Evolutionary conservation across 1,284 basidiomycete species (phyloP).

Genomic region (Mycena citricolor): DNA sequence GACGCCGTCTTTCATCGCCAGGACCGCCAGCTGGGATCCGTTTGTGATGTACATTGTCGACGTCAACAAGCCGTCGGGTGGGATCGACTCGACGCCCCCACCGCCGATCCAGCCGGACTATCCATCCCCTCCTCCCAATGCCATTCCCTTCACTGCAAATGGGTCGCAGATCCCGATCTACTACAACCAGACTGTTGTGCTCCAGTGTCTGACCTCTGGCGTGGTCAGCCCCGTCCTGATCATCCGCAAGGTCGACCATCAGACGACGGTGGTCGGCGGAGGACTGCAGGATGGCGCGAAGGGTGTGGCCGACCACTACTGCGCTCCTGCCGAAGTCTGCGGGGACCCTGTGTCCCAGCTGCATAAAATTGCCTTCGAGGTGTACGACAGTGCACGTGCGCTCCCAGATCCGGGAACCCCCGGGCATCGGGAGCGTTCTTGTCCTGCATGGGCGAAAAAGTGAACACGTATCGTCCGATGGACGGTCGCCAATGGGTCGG

Average conservation of each 20-base stretch:
- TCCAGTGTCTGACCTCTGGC: conserved; percentile 93
- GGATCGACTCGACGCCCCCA: conserved; percentile 73
- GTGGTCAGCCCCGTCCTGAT: conserved; percentile 91
- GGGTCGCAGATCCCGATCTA: conserved; percentile 83
- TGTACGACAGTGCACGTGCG: conserved; percentile 70
- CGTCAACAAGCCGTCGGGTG: conserved; percentile 75
- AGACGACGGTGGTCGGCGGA: conserved; percentile 87
- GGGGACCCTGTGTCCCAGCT: conserved; percentile 94
- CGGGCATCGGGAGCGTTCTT: conserved; percentile 78
- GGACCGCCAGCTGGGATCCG: conserved; percentile 86
- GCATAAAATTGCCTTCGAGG: conserved; percentile 92
- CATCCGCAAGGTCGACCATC: conserved; percentile 91
- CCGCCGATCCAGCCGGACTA: conserved; percentile 81
- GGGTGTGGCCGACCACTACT: conserved; percentile 79
- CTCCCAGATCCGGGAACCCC: conserved; percentile 71
- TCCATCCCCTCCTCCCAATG: conserved; percentile 87
- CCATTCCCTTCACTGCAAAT: conserved; percentile 78
- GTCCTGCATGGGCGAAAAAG: conserved; percentile 86
- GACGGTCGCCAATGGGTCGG: conserved; percentile 76
- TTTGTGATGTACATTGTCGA: conserved; percentile 96
- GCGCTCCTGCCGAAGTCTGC: conserved; percentile 80
- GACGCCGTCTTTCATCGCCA: conserved; percentile 82
- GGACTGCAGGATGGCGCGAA: conserved; percentile 80
- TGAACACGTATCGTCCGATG: conserved; percentile 83
- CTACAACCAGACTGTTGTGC: conserved; percentile 94